These are phyloP conservation scores for Carex kokanica DNA, from an alignment of 176 grass and related monocot species.

Conservation along the genomic window DNA sequence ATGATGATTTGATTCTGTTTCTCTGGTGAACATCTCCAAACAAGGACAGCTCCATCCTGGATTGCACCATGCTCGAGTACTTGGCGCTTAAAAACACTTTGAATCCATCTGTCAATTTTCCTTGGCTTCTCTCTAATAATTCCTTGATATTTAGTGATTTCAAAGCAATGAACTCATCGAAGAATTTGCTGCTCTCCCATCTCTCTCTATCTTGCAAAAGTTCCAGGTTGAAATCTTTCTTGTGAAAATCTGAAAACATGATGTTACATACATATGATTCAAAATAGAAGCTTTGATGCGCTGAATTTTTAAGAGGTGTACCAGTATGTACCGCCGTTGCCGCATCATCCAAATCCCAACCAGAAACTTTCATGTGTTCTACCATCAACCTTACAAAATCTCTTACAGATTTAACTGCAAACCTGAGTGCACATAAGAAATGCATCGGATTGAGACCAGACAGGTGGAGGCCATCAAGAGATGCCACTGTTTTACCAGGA, in stretches of 20 bases:
- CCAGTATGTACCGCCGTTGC: constrained; percentile 48
- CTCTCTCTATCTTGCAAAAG: constrained; percentile 14
- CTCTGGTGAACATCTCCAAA: constrained; percentile 36
- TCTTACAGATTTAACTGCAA: constrained; percentile 41
- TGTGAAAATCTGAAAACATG: constrained; percentile 66
- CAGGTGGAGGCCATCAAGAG: constrained; percentile 63
- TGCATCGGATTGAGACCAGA: constrained; percentile 70
- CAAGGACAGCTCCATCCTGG: constrained; percentile 59
- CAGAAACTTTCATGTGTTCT: constrained; percentile 47
- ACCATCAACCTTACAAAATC: constrained; percentile 48
- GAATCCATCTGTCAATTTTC: constrained; percentile 28
- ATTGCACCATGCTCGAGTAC: constrained; percentile 55
- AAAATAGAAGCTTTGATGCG: constrained; percentile 46
- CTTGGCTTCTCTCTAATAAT: neutral
- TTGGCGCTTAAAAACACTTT: constrained; percentile 42
- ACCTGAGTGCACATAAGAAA: constrained; percentile 56
- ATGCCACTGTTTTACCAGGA: constrained; percentile 39
- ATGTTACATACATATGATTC: constrained; percentile 61
- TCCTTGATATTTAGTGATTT: constrained; percentile 17
- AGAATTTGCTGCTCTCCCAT: constrained; percentile 52
- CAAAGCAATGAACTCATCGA: constrained; percentile 53
- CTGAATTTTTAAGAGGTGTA: constrained; percentile 4
- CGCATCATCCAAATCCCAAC: constrained; percentile 55
- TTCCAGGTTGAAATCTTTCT: constrained; percentile 36
- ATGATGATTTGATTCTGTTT: neutral